Evolutionary conservation across 179 eudicot genomes (phyloP).

Genomic region (Heliamphora pulchella): DNA sequence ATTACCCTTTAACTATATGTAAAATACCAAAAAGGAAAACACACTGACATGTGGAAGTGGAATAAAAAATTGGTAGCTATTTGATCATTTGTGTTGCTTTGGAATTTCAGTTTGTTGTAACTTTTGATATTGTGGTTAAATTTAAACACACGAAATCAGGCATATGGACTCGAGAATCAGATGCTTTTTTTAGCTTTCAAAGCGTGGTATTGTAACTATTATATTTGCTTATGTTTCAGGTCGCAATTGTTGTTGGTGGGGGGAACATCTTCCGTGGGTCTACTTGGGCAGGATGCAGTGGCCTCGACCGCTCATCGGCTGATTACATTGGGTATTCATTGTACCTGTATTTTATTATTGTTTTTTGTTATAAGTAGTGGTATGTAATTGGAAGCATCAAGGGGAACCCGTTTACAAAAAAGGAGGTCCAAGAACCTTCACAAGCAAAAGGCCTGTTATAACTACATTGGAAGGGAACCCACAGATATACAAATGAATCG

Average conservation of each 20-base stretch:
- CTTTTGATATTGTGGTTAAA: neutral
- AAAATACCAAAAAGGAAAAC: no score
- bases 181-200: neutral
- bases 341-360: neutral
- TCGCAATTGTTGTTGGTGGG: slow-evolving; percentile 96
- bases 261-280: slow-evolving; percentile 96
- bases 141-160: neutral
- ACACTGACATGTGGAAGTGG: no score
- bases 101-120: neutral
- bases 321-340: slow-evolving; percentile 77
- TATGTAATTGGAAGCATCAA: no score
- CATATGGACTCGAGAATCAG: neutral
- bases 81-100: neutral
- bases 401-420: no score
- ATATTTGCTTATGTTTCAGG: slow-evolving; percentile 36
- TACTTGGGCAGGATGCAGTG: slow-evolving; percentile 93
- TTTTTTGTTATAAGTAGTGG: neutral
- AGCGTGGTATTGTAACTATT: neutral
- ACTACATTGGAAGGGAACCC: no score
- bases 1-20: no score
- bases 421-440: no score
- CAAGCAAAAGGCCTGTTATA: no score
- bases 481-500: no score
- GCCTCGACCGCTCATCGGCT: slow-evolving; percentile 94
- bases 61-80: no score